These are phyloP conservation scores for Cystobasidiaceae sp. DNA, from an alignment of 1,284 basidiomycete species.

Conservation along the genomic window DNA sequence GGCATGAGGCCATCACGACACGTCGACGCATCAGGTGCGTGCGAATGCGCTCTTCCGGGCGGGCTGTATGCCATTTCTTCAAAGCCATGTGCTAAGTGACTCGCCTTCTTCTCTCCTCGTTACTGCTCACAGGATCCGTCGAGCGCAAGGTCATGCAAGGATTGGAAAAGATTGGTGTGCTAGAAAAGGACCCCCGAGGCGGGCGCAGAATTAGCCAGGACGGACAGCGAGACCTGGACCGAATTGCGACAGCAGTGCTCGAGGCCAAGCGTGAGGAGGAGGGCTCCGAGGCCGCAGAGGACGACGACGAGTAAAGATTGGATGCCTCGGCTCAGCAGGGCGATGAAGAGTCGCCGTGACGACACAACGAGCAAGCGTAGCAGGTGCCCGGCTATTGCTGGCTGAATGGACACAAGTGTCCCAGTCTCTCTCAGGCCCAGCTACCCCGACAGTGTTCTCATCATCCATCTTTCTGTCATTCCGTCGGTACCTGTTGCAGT, in stretches of 20 bases:
- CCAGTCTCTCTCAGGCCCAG: too few species aligned
- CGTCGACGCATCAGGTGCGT: slow-evolving; percentile 69
- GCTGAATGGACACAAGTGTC: too few species aligned
- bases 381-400: too few species aligned
- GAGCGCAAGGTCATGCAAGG: slow-evolving; percentile 72
- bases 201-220: slow-evolving; percentile 95
- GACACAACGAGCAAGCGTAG: too few species aligned
- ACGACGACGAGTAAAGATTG: slow-evolving; percentile 58
- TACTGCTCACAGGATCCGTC: slow-evolving; percentile 33
- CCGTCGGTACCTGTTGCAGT: too few species aligned
- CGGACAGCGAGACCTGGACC: slow-evolving; percentile 93
- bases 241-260: slow-evolving; percentile 93
- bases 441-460: too few species aligned
- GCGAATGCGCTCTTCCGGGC: too few species aligned
- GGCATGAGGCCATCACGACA: slow-evolving; percentile 92
- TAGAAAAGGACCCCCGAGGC: slow-evolving; percentile 86
- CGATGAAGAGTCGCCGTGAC: too few species aligned
- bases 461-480: too few species aligned
- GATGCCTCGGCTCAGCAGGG: too few species aligned
- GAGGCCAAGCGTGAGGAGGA: slow-evolving; percentile 81
- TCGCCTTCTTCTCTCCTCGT: background rate
- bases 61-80: too few species aligned
- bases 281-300: slow-evolving; percentile 77
- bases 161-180: slow-evolving; percentile 96
- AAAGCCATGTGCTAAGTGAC: too few species aligned